A percentile compares a stretch with the other conserved stretches of the same genome.
phyloP scores from a whole-genome alignment of 371 early-diverging fungal species.

The Batkoa obscura region DNA sequence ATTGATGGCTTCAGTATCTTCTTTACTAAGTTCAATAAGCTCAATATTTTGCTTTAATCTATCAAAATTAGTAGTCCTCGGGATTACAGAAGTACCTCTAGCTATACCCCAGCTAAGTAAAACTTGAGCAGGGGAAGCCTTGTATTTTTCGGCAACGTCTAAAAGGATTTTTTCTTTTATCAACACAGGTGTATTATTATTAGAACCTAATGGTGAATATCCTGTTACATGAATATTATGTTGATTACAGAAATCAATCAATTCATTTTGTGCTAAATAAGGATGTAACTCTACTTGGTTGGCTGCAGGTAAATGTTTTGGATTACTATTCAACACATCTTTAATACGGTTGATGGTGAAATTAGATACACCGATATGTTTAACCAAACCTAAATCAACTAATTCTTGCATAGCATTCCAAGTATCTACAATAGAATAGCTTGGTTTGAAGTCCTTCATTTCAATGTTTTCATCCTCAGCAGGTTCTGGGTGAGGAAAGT shows the following conservation, averaged over 20 bases:
- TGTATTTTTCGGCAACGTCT: not conserved
- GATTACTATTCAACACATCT: slow-evolving; percentile 16
- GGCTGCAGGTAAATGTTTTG: slow-evolving; percentile 28
- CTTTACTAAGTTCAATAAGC: slow-evolving; percentile 17
- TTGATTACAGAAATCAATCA: slow-evolving; percentile 27
- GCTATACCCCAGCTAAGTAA: slow-evolving; percentile 35
- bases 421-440: slow-evolving; percentile 13
- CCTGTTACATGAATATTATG: slow-evolving; percentile 52
- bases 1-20: slow-evolving; percentile 8
- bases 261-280: slow-evolving; percentile 19
- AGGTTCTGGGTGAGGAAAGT: slow-evolving; percentile 24
- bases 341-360: slow-evolving; percentile 42
- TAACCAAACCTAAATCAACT: slow-evolving; percentile 24
- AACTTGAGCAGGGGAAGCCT: slow-evolving; percentile 17
- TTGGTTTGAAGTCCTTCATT: too few species aligned
- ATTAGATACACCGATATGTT: slow-evolving; percentile 71
- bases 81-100: slow-evolving; percentile 33
- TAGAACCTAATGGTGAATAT: slow-evolving; percentile 83
- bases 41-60: slow-evolving; percentile 25
- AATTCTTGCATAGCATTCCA: slow-evolving; percentile 53
- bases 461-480: too few species aligned
- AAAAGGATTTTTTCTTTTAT: not conserved
- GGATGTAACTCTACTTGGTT: slow-evolving; percentile 65
- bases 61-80: slow-evolving; percentile 28
- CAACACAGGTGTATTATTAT: slow-evolving; percentile 10